Evolutionary conservation across 192 early-diverging fungal species (phyloP).

Genomic region (Radiomyces spectabilis): DNA sequence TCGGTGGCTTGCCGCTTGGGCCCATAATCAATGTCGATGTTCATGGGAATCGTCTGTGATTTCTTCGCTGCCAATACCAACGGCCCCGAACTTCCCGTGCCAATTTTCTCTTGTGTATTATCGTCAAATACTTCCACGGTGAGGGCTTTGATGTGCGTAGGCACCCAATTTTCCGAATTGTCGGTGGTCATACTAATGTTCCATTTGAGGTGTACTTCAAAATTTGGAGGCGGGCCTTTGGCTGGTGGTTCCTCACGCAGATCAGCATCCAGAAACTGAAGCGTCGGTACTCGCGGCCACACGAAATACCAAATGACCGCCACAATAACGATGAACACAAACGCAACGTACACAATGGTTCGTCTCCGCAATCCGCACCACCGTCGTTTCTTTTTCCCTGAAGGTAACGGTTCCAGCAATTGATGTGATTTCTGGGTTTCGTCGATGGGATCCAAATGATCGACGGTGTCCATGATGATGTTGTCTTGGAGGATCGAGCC

Average conservation of each 20-base stretch:
- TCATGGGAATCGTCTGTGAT: conserved; percentile 2
- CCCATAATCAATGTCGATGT: conserved; percentile 11
- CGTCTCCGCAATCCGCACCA: not conserved
- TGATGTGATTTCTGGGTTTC: not conserved
- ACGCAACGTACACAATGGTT: not conserved
- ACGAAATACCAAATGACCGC: conserved; percentile 22
- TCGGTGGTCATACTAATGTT: conserved; percentile 14
- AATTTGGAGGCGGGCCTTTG: too few species aligned
- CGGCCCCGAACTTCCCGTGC: conserved; percentile 3
- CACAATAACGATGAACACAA: conserved; percentile 7
- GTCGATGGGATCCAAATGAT: not conserved
- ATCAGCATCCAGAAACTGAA: conserved; percentile 2
- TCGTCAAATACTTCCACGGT: conserved; percentile 1
- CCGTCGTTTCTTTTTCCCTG: not conserved
- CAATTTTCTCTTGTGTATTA: conserved; percentile 5
- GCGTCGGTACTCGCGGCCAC: conserved; percentile 14
- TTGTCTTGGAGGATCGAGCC: conserved; percentile 22
- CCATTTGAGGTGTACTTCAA: too few species aligned
- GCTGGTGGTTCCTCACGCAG: not conserved
- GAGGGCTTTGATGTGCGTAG: conserved; percentile 8
- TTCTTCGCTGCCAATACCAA: conserved; percentile 4
- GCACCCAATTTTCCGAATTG: conserved; percentile 21
- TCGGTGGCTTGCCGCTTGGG: not conserved
- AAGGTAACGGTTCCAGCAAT: not conserved
- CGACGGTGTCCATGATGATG: conserved; percentile 17